Evolutionary conservation across 2,329 filamentous ascomycete species (phyloP), one percentile per base, ranked within the genome.

Genomic region (Alternaria brassicae): DNA sequence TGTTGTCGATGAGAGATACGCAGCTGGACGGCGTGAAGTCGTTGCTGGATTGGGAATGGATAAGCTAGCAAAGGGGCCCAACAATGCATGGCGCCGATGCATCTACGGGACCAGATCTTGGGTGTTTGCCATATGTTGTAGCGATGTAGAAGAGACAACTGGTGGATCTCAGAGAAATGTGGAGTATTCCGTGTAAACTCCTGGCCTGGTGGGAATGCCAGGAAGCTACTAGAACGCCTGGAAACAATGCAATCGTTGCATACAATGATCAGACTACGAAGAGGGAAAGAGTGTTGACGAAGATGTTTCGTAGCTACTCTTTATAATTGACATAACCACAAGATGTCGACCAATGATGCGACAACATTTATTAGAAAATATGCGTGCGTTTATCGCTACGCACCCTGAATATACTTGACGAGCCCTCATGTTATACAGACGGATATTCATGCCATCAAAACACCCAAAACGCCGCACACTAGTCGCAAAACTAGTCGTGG

Each of bases 381-480:
- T 44, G 32, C 39, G 39, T 53, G 36, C 48, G 7, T n/a, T 12
- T 40, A 53, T 57, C 40, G 48, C 40, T 53, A 45, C 40, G 4
- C n/a, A 34, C 28, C 19, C 17, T 15, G 13, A 44, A 40, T 15
- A 57, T 28, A 30, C 19, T n/a, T 1, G 25, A 19, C 25, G 10
- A 34, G 30, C 40, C 17, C 25, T 32, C 15, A 19, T 47, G 17
- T 25, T 50, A 6, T 32, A 55, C 19, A 55, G 21, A 10, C 34
- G 51, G 2, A 50, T 56, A 37, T 39, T 21, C 39, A 51, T 42
- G 32, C 40, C 39, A 17, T 42, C 48, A 23, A 37, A 56, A 59
- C 56, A 34, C 34, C 52, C 52, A 56, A 56, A 56, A 59, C 56
- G 9, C 56, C 56, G 19, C 36, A 28, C 21, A 7, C n/a, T 15